Conservation (phyloP, 164 flowering plant genomes). For the Chimonanthus praecox region DNA sequence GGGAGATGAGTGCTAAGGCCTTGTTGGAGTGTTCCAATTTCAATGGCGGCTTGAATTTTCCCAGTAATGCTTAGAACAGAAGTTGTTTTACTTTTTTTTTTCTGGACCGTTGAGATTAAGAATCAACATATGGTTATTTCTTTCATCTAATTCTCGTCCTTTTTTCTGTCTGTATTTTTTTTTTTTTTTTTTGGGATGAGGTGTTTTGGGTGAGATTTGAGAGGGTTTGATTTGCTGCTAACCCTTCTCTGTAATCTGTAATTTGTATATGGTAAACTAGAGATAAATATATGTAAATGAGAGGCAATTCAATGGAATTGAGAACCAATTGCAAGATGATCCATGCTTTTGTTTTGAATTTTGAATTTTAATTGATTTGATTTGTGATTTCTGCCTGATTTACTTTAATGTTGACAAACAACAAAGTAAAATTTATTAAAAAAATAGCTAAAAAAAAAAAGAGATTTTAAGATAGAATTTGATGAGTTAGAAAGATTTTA, state of each 20-base stretch:
- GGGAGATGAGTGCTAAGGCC: conserved; percentile 88
- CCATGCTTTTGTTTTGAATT: not conserved
- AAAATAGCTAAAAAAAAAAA: no score
- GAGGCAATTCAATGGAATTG: not conserved
- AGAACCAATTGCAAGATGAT: not conserved
- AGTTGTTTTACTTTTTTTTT: not conserved
- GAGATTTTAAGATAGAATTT: no score
- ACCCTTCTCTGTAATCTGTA: not conserved
- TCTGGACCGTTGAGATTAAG: not conserved
- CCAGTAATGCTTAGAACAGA: not conserved
- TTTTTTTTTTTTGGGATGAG: not conserved
- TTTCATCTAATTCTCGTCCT: not conserved
- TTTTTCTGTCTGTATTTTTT: not conserved
- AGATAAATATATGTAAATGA: not conserved
- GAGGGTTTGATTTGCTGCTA: not conserved
- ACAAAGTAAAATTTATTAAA: no score
- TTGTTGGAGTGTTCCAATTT: conserved; percentile 50
- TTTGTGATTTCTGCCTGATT: not conserved
- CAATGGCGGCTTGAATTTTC: not conserved
- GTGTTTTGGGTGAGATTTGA: not conserved
- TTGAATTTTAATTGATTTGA: not conserved
- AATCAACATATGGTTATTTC: no score
- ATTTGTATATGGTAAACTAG: not conserved
- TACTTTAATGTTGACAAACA: no score
- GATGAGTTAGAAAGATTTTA: no score